Conservation (phyloP, 1,284 basidiomycete species). For the Marasmius tenuissimus region DNA sequence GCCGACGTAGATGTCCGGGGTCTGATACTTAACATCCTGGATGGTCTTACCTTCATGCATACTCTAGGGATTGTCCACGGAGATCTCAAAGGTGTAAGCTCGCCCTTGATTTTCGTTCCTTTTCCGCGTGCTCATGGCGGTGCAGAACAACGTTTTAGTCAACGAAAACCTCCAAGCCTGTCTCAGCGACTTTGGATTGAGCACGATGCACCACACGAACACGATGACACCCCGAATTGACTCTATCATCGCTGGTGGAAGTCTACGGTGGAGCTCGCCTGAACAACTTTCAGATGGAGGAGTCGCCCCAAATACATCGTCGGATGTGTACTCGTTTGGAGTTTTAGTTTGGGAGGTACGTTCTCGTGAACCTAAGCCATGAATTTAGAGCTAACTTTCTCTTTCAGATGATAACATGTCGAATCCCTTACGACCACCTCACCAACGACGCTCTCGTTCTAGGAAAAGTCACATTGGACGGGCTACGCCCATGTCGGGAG, state of each 20-base stretch:
- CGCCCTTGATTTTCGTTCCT: background rate
- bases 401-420: background rate
- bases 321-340: constrained; percentile 1
- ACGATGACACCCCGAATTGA: constrained; percentile 2
- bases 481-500: background rate
- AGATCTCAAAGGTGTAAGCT: background rate
- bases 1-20: background rate
- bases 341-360: background rate
- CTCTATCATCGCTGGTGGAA: background rate
- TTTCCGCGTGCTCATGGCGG: background rate
- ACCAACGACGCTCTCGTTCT: background rate
- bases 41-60: background rate
- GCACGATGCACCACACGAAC: constrained; percentile 1
- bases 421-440: constrained; percentile 1
- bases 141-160: background rate
- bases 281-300: background rate
- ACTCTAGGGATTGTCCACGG: background rate
- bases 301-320: background rate
- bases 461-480: background rate
- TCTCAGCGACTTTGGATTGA: constrained; percentile 1
- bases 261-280: background rate
- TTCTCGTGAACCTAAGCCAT: background rate
- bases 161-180: background rate
- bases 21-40: background rate
- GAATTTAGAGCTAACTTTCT: background rate